These are phyloP conservation scores for Simmondsia chinensis DNA, from an alignment of 148 eudicot species.

Conservation along the genomic window DNA sequence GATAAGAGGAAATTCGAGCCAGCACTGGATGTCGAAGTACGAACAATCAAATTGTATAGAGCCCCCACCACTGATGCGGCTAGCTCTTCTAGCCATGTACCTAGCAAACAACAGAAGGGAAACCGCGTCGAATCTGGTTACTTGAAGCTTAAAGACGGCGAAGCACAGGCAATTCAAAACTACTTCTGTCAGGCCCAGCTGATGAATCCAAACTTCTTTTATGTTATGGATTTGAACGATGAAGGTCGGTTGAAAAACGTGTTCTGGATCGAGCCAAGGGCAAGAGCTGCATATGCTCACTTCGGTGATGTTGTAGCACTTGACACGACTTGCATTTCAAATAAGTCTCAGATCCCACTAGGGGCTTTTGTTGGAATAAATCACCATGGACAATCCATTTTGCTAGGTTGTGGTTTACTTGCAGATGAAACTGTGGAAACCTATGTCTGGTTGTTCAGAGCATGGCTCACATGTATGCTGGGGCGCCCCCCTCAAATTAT, in stretches of 20 bases:
- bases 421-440: constrained; percentile 56
- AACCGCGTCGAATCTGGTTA: constrained; percentile 20
- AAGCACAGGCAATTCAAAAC: constrained; percentile 29
- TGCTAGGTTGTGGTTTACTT: constrained; percentile 70
- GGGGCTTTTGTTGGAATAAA: constrained; percentile 59
- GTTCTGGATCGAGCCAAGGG: constrained; percentile 73
- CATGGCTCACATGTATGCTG: constrained; percentile 74
- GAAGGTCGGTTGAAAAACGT: constrained; percentile 66
- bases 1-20: constrained; percentile 48
- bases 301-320: constrained; percentile 66
- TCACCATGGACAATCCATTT: constrained; percentile 59
- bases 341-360: constrained; percentile 44
- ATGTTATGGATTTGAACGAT: constrained; percentile 66
- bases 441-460: constrained; percentile 61
- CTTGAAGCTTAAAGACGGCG: constrained; percentile 47
- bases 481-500: constrained; percentile 77
- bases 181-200: constrained; percentile 53
- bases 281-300: constrained; percentile 63
- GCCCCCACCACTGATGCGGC: constrained; percentile 32
- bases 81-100: constrained; percentile 25
- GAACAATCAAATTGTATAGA: constrained; percentile 68
- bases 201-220: constrained; percentile 57
- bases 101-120: constrained; percentile 23
- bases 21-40: constrained; percentile 50
- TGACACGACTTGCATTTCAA: constrained; percentile 57